Evolutionary conservation across 805 yeast species (phyloP), one percentile per base, ranked within the genome.

Genomic region (Kockiozyma suomiensis): DNA sequence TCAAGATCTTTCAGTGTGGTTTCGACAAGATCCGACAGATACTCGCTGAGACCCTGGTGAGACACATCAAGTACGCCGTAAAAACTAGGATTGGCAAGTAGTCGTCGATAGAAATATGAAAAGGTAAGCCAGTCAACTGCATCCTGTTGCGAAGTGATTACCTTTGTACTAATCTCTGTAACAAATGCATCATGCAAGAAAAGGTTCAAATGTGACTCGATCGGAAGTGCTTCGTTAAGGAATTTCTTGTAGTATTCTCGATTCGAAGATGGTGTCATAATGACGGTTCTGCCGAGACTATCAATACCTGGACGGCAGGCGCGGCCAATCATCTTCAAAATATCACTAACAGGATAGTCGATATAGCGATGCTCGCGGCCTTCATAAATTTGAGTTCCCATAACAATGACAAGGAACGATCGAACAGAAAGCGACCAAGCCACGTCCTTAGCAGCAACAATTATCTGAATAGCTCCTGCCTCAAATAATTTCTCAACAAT

Each of bases 71-170:
- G 77, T 6, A 90, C 81, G n/a, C 91, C 97, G 70, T 94, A 94
- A 70, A 82, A 94, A 59, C 94, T 84, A 2, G 99, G 97, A 71
- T 94, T 94, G 37, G 82, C 79, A 57, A 84, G 87, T 21, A 94
- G 71, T 52, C 98, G 78, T 64, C 96, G 79, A 73, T 90, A 94
- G 69, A 92, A 88, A 67, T 85, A 88, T 0, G 96, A 81, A 70
- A 82, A 89, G 0, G 97, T 88, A 35, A 94, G 70, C 96, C 96
- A 90, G 69, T 93, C 97, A 60, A 94, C 82, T 68, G 96, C 89
- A 66, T 88, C 94, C 68, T 92, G 97, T 69, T 88, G 84, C 6
- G 82, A 78, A 48, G 77, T 79, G 58, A 93, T 81, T 13, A 85
- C 77, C 1, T 82, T 77, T 5, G 85, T 81, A 38, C 88, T 82